Conservation (phyloP, 1,284 basidiomycete genomes). For the Irpex sp. region DNA sequence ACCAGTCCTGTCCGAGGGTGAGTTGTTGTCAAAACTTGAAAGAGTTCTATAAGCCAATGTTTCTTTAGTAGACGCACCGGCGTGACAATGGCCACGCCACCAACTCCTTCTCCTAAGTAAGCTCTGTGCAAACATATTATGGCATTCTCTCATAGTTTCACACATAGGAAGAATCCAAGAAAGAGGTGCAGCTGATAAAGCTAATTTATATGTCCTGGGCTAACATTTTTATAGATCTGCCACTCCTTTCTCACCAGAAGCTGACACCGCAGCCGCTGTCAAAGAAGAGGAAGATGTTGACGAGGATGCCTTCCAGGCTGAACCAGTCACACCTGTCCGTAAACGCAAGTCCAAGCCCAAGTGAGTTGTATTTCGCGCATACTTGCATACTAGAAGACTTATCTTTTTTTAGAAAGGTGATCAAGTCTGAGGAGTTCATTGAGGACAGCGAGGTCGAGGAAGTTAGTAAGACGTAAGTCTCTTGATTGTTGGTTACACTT, state of each 20-base stretch:
- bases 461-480: not conserved
- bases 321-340: not conserved
- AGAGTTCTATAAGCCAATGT: no score
- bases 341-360: not conserved
- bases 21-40: not conserved
- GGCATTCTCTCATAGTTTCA: not conserved
- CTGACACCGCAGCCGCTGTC: not conserved
- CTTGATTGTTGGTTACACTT: not conserved
- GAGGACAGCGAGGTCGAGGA: not conserved
- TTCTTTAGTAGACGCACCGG: not conserved
- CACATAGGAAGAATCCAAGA: not conserved
- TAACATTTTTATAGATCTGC: not conserved
- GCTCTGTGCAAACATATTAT: not conserved
- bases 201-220: not conserved
- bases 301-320: not conserved
- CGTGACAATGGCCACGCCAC: not conserved
- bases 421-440: not conserved
- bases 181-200: not conserved
- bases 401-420: not conserved
- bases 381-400: not conserved
- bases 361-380: not conserved
- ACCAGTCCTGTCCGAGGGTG: not conserved
- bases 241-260: not conserved
- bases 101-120: not conserved
- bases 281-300: not conserved